Base-by-base conservation (phyloP, 2,329 filamentous ascomycete species). In the Hymenoscyphus linearis region DNA sequence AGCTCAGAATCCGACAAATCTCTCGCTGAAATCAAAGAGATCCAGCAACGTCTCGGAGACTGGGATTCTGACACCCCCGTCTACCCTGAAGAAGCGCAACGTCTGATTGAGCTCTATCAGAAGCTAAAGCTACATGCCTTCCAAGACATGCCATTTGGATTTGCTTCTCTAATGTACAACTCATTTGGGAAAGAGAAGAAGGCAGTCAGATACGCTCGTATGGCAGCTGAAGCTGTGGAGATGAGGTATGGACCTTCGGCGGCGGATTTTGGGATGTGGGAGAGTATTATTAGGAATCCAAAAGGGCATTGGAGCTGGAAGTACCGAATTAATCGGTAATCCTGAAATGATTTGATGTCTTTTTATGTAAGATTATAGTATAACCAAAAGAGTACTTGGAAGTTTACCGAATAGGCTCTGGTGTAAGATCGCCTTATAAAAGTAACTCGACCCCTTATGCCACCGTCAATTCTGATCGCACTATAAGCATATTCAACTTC, bases 111-210 rank as follows among this genome's bases (percentile, higher is more conserved):
- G 0, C n/a, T 76, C 5, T 76, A 77, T 57, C 66, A 68, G 22
- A 58, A 70, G 31, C 73, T 78, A 62, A 71, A 73, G 0, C 63
- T 78, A 0, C 69, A 76, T 37, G 73, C 72, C 1, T 77, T 76
- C 58, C 68, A 77, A 35, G 74, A 76, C 5, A 66, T 72, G 13
- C 72, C 75, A 6, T 78, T 76, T 63, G 74, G 74, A 1, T 71
- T 74, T 57, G 73, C 75, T 2, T 75, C 76, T 10, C 60, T 78
- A 55, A 73, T 74, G 9, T 76, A 74, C 53, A 77, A 74, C 64
- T 68, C 74, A 5, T 70, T 75, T 35, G 66, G 66, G n/a, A 64
- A 65, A 57, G 56, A 40, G 66, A 73, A 9, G 52, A 69, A 55
- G 57, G 74, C 76, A 1, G 55, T 67, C 5, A 64, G 64, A 35